Conservation (phyloP, 2,329 filamentous ascomycete genomes). For the Gaeumannomyces sp. region DNA sequence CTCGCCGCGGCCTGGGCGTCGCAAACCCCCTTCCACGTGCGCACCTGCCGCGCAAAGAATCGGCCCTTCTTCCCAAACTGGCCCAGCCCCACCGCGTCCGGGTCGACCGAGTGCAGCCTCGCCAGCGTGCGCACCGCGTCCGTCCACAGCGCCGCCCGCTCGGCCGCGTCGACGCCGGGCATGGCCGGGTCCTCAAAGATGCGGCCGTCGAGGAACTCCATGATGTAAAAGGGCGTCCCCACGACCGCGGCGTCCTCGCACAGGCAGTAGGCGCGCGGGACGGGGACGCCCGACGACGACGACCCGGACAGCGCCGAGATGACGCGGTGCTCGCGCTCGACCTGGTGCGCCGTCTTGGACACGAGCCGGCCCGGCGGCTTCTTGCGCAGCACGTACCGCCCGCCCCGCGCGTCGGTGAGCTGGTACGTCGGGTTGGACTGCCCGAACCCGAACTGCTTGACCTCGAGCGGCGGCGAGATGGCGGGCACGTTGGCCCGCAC, state of each 20-base stretch:
- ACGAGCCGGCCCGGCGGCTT: slow-evolving; percentile 94
- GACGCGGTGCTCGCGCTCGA: slow-evolving; percentile 91
- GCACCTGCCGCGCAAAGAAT: slow-evolving; percentile 82
- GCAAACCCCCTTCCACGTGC: slow-evolving; percentile 75
- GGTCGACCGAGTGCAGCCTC: slow-evolving; percentile 72
- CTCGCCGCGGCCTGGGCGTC: slow-evolving; percentile 66
- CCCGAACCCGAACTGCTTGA: slow-evolving; percentile 97
- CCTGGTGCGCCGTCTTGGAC: slow-evolving; percentile 89
- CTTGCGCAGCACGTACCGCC: slow-evolving; percentile 82
- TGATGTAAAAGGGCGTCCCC: slow-evolving; percentile 93
- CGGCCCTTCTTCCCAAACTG: slow-evolving; percentile 66
- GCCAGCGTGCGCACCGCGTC: slow-evolving; percentile 79
- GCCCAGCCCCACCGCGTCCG: slow-evolving; percentile 59
- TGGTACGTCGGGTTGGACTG: slow-evolving; percentile 98
- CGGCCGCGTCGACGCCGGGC: slow-evolving; percentile 59
- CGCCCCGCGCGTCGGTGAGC: slow-evolving; percentile 47
- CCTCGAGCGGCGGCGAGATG: slow-evolving; percentile 70
- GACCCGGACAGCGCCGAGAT: slow-evolving; percentile 62
- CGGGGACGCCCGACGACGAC: slow-evolving; percentile 51
- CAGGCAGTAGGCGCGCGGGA: slow-evolving; percentile 75
- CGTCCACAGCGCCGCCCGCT: slow-evolving; percentile 77
- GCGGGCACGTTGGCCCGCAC: slow-evolving; percentile 71
- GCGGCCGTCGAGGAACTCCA: slow-evolving; percentile 90
- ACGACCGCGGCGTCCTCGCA: slow-evolving; percentile 77
- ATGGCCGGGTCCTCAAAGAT: slow-evolving; percentile 88